phyloP scores from a whole-genome alignment of 208 protist genomes.

The Leishmania tropica region DNA sequence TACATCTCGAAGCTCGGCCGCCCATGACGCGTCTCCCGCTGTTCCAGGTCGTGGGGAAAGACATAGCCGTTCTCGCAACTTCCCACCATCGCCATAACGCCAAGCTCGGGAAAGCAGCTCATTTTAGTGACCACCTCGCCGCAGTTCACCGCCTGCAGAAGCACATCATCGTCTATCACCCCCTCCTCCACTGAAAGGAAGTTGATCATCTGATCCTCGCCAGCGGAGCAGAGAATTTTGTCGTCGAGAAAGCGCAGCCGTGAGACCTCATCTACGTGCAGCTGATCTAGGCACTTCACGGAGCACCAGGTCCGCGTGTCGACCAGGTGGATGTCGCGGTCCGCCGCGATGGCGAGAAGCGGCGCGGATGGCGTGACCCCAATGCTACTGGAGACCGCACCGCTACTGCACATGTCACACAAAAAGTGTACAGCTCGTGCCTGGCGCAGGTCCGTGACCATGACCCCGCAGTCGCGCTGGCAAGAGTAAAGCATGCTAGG shows the following conservation, averaged over 20 bases:
- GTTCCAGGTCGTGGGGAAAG: conserved; percentile 62
- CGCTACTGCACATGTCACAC: conserved; percentile 57
- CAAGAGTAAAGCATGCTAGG: conserved; percentile 64
- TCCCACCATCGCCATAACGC: conserved; percentile 56
- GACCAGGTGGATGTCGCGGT: conserved; percentile 63
- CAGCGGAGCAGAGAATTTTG: conserved; percentile 68
- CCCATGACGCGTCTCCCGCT: conserved; percentile 42
- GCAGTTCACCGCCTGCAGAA: conserved; percentile 70
- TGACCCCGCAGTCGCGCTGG: conserved; percentile 83
- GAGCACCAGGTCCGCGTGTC: conserved; percentile 69
- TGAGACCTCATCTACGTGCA: conserved; percentile 87
- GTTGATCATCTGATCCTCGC: conserved; percentile 92
- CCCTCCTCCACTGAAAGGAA: conserved; percentile 52
- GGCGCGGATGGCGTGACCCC: conserved; percentile 45
- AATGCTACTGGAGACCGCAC: conserved; percentile 54
- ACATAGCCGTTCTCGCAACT: conserved; percentile 88
- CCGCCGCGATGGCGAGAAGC: conserved; percentile 51
- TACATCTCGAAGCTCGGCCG: conserved; percentile 70
- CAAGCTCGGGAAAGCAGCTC: conserved; percentile 54
- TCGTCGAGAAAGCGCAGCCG: conserved; percentile 72
- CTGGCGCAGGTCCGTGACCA: conserved; percentile 72
- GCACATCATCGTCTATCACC: conserved; percentile 76
- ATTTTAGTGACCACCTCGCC: conserved; percentile 83
- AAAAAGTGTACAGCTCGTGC: conserved; percentile 55
- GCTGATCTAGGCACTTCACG: conserved; percentile 44